Evolutionary conservation across 805 yeast species (phyloP), one percentile per base, ranked within the genome.

Genomic region (Candida fluviatilis): DNA sequence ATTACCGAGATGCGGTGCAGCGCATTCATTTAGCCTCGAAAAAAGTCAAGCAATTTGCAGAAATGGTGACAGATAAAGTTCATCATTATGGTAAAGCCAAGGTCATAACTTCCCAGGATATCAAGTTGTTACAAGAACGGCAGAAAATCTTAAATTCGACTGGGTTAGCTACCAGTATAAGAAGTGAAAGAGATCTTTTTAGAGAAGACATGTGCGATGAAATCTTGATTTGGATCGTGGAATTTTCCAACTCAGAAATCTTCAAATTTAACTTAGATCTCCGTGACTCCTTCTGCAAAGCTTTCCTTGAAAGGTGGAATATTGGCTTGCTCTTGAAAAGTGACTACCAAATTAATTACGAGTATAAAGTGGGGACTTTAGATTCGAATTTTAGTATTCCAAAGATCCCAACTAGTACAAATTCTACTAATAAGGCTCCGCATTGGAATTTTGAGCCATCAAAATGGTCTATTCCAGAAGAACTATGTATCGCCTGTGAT

Each of bases 161-260:
- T 0, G 89, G 89, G 0, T 63, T 85, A 14, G 74, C 82, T 2
- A 72, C 82, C 1, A 74, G 85, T 34, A 80, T 88, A 12, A 63
- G 87, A 39, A 75, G 80, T 37, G 68, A 77, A 13, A 64, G 89
- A 40, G 95, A 87, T 51, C 63, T 76, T 5, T 82, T 85, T 52
- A 66, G 93, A 37, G 95, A 88, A 52, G 90, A 84, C 40, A 80
- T 84, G 85, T 80, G 84, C 47, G 80, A 76, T 30, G 88, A 82
- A 43, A 77, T 87, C 14, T 54, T 84, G 5, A 49, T 55, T n/a
- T 84, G 93, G 89, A 53, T 87, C 4, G 56, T 62, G 18, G 82
- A 78, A 28, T 57, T 88, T 18, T 65, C 82, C 0, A 70, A 69
- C 33, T 71, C 83, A 8, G 71, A 75, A 26, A 48, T 82, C 3